Percentiles rank a stretch among this genome's conserved stretches.
Evolutionary conservation across 192 early-diverging fungal species (phyloP).

Genomic region (Allomyces arbusculus): DNA sequence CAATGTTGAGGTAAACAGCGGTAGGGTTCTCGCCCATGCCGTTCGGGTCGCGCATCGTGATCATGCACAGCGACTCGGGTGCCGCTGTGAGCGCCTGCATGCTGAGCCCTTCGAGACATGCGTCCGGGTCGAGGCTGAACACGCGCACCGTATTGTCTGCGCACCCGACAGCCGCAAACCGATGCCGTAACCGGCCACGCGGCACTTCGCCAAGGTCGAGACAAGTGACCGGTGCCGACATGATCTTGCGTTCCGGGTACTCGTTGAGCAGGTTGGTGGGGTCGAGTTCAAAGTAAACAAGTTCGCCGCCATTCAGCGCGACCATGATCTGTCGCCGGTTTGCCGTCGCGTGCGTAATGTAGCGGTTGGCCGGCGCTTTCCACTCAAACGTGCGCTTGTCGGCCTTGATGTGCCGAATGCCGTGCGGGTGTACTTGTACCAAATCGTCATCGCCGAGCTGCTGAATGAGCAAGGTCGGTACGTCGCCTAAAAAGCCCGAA

Average conservation of each 20-base stretch:
- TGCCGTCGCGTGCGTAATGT: slow-evolving; percentile 56
- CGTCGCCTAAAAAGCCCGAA: slow-evolving; percentile 64
- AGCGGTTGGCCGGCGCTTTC: slow-evolving; percentile 55
- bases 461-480: slow-evolving; percentile 66
- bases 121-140: slow-evolving; percentile 56
- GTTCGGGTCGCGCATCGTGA: slow-evolving; percentile 35
- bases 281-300: slow-evolving; percentile 90
- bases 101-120: slow-evolving; percentile 51
- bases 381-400: slow-evolving; percentile 86
- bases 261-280: slow-evolving; percentile 61
- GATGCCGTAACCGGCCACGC: slow-evolving; percentile 43
- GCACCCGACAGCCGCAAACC: slow-evolving; percentile 79
- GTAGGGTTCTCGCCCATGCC: slow-evolving; percentile 7
- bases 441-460: slow-evolving; percentile 70
- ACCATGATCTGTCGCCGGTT: slow-evolving; percentile 68
- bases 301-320: slow-evolving; percentile 58
- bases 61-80: slow-evolving; percentile 52
- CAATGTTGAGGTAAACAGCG: slow-evolving; percentile 66
- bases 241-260: slow-evolving; percentile 54
- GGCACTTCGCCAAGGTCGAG: slow-evolving; percentile 64
- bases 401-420: slow-evolving; percentile 69
- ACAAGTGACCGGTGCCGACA: slow-evolving; percentile 45
- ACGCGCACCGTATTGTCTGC: slow-evolving; percentile 80
- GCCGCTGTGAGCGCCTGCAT: slow-evolving; percentile 49
- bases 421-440: slow-evolving; percentile 75